phyloP scores from a whole-genome alignment of 768 basidiomycete species.

The Trametes cubensis region DNA sequence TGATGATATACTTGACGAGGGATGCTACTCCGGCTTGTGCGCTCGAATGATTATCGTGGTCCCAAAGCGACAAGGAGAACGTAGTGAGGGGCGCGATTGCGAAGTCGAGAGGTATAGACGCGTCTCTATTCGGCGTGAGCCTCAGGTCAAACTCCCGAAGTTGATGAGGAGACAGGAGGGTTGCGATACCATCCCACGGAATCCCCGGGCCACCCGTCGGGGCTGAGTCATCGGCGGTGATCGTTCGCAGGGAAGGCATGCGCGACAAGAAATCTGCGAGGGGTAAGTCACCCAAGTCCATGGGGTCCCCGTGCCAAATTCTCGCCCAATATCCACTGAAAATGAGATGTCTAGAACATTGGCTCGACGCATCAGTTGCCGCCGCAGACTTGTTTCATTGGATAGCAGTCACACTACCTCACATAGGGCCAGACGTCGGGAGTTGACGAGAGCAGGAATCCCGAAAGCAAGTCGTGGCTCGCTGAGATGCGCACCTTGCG shows the following conservation, averaged over 20 bases:
- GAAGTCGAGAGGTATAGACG: background rate
- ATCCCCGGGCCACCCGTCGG: background rate
- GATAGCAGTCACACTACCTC: background rate
- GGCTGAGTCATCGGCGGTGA: too few relatives aligned
- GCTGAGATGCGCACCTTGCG: background rate
- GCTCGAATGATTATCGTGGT: background rate
- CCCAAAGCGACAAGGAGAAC: background rate
- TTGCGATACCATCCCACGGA: background rate
- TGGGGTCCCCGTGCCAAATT: too few relatives aligned
- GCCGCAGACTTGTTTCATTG: too few relatives aligned
- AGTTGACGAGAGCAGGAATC: background rate
- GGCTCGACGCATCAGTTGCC: too few relatives aligned
- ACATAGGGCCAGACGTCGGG: background rate
- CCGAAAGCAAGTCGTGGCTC: background rate
- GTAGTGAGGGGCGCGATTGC: background rate
- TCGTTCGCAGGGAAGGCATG: too few relatives aligned
- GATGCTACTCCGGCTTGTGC: background rate
- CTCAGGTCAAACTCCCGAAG: background rate
- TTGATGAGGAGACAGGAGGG: background rate
- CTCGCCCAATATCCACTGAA: too few relatives aligned
- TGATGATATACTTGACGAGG: background rate
- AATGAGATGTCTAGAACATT: too few relatives aligned
- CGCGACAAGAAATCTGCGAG: too few relatives aligned
- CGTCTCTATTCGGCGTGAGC: background rate
- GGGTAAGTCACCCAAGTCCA: too few relatives aligned